Evolutionary conservation across 2,329 filamentous ascomycete genomes (phyloP).

Genomic region (Fonsecaea multimorphosa): DNA sequence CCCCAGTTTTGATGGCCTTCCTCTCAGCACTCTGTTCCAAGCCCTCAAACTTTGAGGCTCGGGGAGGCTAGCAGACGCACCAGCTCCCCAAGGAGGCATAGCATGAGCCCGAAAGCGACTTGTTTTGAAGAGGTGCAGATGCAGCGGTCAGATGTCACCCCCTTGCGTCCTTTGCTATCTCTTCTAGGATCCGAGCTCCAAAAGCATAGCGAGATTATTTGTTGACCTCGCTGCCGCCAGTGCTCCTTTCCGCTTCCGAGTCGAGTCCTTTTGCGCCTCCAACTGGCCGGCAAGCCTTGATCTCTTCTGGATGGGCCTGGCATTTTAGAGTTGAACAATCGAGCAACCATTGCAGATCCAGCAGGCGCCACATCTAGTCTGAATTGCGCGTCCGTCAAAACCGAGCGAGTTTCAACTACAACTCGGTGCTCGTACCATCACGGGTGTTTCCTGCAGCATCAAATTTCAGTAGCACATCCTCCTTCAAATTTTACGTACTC

Average conservation of each 20-base stretch:
- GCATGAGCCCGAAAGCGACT: background rate
- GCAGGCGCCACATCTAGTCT: conserved; percentile 16
- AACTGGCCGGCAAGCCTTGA: background rate
- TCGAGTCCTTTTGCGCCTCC: background rate
- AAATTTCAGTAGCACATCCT: conserved; percentile 12
- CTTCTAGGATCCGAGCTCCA: conserved; percentile 7
- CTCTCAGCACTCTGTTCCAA: background rate
- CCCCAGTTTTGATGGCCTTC: background rate
- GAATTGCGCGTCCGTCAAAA: background rate
- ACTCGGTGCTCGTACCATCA: background rate
- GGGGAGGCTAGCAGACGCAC: background rate
- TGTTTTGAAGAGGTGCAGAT: background rate
- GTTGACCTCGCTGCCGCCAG: background rate
- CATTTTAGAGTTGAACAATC: conserved; percentile 6
- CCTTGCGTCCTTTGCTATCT: background rate
- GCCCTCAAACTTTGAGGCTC: background rate
- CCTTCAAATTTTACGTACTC: background rate
- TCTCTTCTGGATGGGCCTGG: conserved; percentile 9
- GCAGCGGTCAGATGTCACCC: conserved; percentile 21
- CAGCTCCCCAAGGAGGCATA: background rate
- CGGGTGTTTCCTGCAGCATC: conserved; percentile 1
- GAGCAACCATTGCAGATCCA: conserved; percentile 27
- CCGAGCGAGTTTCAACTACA: background rate
- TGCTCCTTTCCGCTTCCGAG: background rate
- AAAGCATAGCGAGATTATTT: conserved; percentile 16